Base-by-base conservation (phyloP, 768 basidiomycete genomes). In the Russula vinacea region DNA sequence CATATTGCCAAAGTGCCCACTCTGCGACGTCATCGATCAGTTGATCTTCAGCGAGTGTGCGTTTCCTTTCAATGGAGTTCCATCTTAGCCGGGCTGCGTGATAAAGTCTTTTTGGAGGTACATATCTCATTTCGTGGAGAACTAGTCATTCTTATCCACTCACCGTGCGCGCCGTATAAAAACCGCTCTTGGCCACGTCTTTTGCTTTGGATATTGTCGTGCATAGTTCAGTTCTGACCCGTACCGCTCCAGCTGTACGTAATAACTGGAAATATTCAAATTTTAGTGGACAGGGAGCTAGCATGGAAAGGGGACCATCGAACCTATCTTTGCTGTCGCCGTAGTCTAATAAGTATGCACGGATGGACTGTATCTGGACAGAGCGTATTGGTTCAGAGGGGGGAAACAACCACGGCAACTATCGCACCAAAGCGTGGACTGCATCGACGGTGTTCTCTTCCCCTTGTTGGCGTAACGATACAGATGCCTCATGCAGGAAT, bases 401-500 rank as follows among this genome's bases (percentile, higher is more conserved):
- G 24, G 19, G 11, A 33, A 24, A 11, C 9, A 26, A 29, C 40
- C 26, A 44, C 55, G 52, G 22, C 24, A 29, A 11, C 35, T 17
- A 40, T 33, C 44, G 65, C 68, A 89, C 89, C 62, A 91, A 77
- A 72, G 84, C 82, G 67, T 88, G 83, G 19, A 92, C 88, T 6
- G 88, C 86, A 74, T 94, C 92, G 9, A 94, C 84, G 2, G 86
- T 88, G 67, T 88, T 89, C 74, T 90, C 87, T 70, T 89, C 87
- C 6, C 89, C 90, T 73, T 90, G 89, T 64, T 83, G 80, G 40
- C 81, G 81, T 67, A 92, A 74, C 19, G 83, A 82, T 7, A 79
- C 76, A 0, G 92, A 91, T 0, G 90, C 89, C 29, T 78, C 74
- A 68, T 91, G 89, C 33, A 96, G 76, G 67, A 92, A 84, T 26